Percentiles rank a stretch among this genome's conserved stretches.
These are phyloP conservation scores for Clarireedia homoeocarpa DNA, from an alignment of 2,329 filamentous ascomycete species.

Conservation along the genomic window DNA sequence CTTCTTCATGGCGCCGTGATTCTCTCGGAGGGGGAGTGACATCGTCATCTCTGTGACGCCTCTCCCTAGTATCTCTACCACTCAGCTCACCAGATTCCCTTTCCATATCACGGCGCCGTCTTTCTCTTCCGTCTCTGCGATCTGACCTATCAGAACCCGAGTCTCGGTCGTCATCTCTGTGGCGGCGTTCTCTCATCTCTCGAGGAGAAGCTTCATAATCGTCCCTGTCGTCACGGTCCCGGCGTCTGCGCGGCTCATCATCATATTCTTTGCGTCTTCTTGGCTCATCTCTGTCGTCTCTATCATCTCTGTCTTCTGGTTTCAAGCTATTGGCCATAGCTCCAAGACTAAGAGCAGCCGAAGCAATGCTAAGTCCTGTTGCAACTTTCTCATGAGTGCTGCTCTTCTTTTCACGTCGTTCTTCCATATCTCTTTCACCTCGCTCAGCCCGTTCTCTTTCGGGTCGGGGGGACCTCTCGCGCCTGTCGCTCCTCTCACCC, in stretches of 20 bases:
- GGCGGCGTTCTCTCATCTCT: constrained; percentile 20
- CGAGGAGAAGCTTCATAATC: constrained; percentile 15
- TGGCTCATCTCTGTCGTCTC: constrained; percentile 19
- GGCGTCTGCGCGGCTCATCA: constrained; percentile 23
- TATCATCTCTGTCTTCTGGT: constrained; percentile 24
- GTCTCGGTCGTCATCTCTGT: constrained; percentile 13
- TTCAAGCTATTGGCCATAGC: constrained; percentile 24
- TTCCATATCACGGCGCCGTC: constrained; percentile 17
- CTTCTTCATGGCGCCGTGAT: constrained; percentile 7
- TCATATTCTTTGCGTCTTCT: constrained; percentile 22
- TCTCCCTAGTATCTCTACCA: constrained; percentile 20
- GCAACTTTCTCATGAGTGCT: constrained; percentile 24
- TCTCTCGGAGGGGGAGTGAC: neutral
- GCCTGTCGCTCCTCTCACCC: constrained; percentile 10
- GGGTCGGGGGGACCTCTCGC: constrained; percentile 6
- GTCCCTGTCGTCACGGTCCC: constrained; percentile 21
- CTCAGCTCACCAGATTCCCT: constrained; percentile 18
- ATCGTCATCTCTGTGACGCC: constrained; percentile 17
- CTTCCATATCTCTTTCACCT: constrained; percentile 10
- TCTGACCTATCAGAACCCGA: constrained; percentile 7
- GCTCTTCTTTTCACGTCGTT: constrained; percentile 14
- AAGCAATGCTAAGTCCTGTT: constrained; percentile 27
- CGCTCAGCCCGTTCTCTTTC: constrained; percentile 14
- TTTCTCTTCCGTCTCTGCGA: constrained; percentile 21
- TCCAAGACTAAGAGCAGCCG: constrained; percentile 26